These are phyloP conservation scores for Barnettozyma siamensis DNA, from an alignment of 805 yeast genomes.

Conservation along the genomic window DNA sequence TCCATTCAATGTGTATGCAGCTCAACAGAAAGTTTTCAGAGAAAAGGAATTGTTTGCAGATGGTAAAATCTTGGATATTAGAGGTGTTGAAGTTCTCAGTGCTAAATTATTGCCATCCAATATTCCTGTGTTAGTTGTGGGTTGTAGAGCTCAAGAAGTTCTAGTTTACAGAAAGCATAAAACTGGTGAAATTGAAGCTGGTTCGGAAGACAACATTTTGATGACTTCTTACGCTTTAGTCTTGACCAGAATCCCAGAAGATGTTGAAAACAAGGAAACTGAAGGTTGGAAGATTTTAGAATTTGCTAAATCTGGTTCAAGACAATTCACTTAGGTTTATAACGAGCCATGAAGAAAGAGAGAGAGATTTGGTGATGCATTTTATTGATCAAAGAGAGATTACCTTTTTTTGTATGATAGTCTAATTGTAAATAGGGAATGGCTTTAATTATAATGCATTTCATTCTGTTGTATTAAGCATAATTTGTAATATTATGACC, in stretches of 20 bases:
- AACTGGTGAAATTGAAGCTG: slow-evolving; percentile 94
- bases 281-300: slow-evolving; percentile 97
- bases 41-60: slow-evolving; percentile 91
- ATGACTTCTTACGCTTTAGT: slow-evolving; percentile 96
- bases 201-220: slow-evolving; percentile 88
- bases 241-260: slow-evolving; percentile 86
- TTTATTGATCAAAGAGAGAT: no score
- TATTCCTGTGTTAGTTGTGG: slow-evolving; percentile 85
- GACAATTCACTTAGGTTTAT: slow-evolving; percentile 47
- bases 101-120: slow-evolving; percentile 87
- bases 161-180: slow-evolving; percentile 82
- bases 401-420: neutral
- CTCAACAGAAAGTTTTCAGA: slow-evolving; percentile 85
- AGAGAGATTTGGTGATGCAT: neutral
- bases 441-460: neutral
- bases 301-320: slow-evolving; percentile 88
- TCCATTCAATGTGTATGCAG: slow-evolving; percentile 90
- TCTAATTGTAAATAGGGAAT: slow-evolving; percentile 8
- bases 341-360: neutral
- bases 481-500: neutral
- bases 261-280: slow-evolving; percentile 81
- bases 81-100: slow-evolving; percentile 89
- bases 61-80: slow-evolving; percentile 84
- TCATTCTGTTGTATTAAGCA: neutral
- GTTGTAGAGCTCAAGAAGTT: slow-evolving; percentile 95